Base-by-base conservation (phyloP, 2,329 filamentous ascomycete species). In the Diaporthe citriasiana region DNA sequence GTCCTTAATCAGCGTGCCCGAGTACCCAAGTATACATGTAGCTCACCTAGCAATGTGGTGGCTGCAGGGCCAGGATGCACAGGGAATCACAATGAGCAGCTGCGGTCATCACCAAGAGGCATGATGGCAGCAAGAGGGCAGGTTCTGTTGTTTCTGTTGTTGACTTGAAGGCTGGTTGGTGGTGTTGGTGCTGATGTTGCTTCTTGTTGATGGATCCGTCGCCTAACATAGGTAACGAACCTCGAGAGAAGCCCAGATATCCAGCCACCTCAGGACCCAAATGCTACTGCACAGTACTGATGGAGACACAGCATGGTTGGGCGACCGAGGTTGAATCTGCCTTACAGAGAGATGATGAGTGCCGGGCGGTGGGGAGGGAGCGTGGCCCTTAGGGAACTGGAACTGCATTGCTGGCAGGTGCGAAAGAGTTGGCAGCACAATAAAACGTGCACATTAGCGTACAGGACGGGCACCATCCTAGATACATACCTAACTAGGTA, bases 341-440 rank as follows among this genome's bases (percentile, higher is more conserved):
- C 59, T 59, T 59, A 27, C 59, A 47, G 40, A 47, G 40, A 22
- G 33, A 53, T 51, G 33, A 53, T 51, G 63, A 38, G 22, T 53
- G 30, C 33, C 47, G 47, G 63, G 25, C 45, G 33, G 45, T 19
- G 45, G 60, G 60, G 60, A 51, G 42, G 30, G 45, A 35, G 10
- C 45, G 45, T 63, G 40, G 27, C 60, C 42, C 19, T n/a, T 25
- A 27, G 60, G 27, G 8, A 51, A 38, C 13, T 47, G 40, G 40
- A 45, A 45, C 38, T n/a, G n/a, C n/a, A n/a, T n/a, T n/a, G 25
- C 40, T 63, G 25, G 45, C 42, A 25, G 19, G n/a, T 33, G 59
- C 59, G 40, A n/a, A 47, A 10, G 33, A 27, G 57, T 27, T 63
- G 57, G 40, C 25, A 47, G 59, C 25, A 63, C 33, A 51, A 38